A percentile compares a stretch with the other conserved stretches of the same genome.
Evolutionary conservation across 805 yeast genomes (phyloP).

Genomic region (Candida nemodendra): DNA sequence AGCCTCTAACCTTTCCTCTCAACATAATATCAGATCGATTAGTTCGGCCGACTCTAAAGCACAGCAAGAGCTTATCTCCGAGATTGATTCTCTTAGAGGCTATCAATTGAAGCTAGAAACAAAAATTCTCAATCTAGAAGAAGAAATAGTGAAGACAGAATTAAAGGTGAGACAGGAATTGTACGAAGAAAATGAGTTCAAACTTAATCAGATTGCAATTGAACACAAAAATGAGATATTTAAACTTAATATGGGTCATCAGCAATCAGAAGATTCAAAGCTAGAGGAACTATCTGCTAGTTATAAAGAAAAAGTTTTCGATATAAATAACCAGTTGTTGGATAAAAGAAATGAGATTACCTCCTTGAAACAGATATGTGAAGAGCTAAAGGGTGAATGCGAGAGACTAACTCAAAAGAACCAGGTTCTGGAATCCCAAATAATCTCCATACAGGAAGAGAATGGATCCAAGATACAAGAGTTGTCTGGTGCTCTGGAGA

Average conservation of each 20-base stretch:
- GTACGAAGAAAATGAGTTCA: slow-evolving; percentile 34
- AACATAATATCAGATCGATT: slow-evolving; percentile 5
- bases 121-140: slow-evolving; percentile 26
- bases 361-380: slow-evolving; percentile 8
- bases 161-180: slow-evolving; percentile 28
- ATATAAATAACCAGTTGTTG: slow-evolving; percentile 15
- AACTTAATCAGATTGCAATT: slow-evolving; percentile 36
- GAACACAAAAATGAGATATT: slow-evolving; percentile 33
- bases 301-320: slow-evolving; percentile 32
- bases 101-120: slow-evolving; percentile 20
- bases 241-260: slow-evolving; percentile 30
- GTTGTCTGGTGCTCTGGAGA: slow-evolving; percentile 4
- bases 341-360: slow-evolving; percentile 10
- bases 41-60: slow-evolving; percentile 10
- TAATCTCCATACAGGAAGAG: slow-evolving; percentile 6
- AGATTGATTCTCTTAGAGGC: slow-evolving; percentile 27
- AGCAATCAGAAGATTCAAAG: slow-evolving; percentile 29
- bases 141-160: slow-evolving; percentile 29
- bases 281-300: slow-evolving; percentile 31
- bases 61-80: slow-evolving; percentile 25
- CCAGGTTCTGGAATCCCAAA: slow-evolving; percentile 5
- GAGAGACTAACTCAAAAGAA: slow-evolving; percentile 8
- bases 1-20: slow-evolving; percentile 10
- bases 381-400: slow-evolving; percentile 9
- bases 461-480: slow-evolving; percentile 5